Evolutionary conservation across 2,329 filamentous ascomycete genomes (phyloP), one percentile per base, ranked within the genome.

Genomic region (Xylariomycetidae sp.): DNA sequence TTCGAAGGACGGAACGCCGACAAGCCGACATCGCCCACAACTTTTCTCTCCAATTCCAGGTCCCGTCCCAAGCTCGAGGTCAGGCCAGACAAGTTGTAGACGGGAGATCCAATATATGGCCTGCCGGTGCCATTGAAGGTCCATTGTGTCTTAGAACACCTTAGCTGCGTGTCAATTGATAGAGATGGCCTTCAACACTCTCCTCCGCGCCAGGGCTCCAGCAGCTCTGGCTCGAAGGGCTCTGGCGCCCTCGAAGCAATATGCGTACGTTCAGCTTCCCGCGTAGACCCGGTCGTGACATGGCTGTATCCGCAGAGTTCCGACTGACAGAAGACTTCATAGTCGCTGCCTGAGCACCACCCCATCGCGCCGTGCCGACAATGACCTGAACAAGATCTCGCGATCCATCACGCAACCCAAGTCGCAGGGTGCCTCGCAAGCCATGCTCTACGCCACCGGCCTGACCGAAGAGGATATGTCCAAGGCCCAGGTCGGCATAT

Each of bases 401-500:
- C 69, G 78, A 41, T 62, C 70, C 58, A 90, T 98, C 67, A 98
- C 92, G 17, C 89, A 96, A 66, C 90, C 89, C 58, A 96, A 95
- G 69, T 92, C 90, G 20, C 92, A 98, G 69, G 92, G 92, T 49
- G 92, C 93, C 35, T 96, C 92, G 25, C 92, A 98, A 69, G 92
- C 93, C 45, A 98, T 98, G 93, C 74, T 98, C 37, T 98, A 95
- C 70, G 92, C 86, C 48, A 95, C 90, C 2, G 93, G 93, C 34
- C 70, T 98, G 52, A 77, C 68, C 25, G 85, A 94, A 56, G 73
- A 74, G 36, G 89, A 95, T 62, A 85, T 96, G 81, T 82, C 83
- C 68, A 98, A 96, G 70, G 84, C 92, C 17, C 93, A 98, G 69
- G 82, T 98, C 49, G 92, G 92, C 48, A 96, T 98, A 58, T 94